Evolutionary conservation across 768 basidiomycete genomes (phyloP).

Genomic region (Hydnum rufescens): DNA sequence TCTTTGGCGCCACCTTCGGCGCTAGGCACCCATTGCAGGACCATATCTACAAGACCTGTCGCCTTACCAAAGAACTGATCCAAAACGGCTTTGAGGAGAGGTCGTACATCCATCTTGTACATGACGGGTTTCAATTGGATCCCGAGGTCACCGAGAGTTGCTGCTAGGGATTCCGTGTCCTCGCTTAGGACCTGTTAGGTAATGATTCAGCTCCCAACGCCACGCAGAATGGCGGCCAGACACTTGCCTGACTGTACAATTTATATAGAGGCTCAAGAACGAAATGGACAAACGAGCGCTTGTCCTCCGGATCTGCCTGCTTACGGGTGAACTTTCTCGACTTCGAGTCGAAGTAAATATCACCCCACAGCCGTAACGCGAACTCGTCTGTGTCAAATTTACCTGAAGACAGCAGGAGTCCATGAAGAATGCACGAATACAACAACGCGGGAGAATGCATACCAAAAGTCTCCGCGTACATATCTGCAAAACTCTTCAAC

Average conservation of each 20-base stretch:
- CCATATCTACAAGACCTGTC: conserved; percentile 81
- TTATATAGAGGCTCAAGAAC: conserved; percentile 94
- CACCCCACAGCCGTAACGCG: conserved; percentile 88
- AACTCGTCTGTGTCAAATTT: conserved; percentile 68
- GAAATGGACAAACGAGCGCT: conserved; percentile 85
- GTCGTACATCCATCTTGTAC: conserved; percentile 98
- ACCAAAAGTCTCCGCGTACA: conserved; percentile 93
- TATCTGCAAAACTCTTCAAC: conserved; percentile 76
- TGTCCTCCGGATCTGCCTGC: conserved; percentile 53
- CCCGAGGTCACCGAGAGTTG: conserved; percentile 53
- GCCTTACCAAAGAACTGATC: conserved; percentile 91
- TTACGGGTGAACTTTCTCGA: conserved; percentile 81
- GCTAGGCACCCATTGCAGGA: conserved; percentile 75
- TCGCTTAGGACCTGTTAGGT: conserved; percentile 66
- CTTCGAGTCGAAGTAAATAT: conserved; percentile 80
- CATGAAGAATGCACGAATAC: background rate
- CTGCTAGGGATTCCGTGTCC: conserved; percentile 71
- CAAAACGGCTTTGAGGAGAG: conserved; percentile 78
- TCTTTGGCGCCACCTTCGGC: conserved; percentile 19
- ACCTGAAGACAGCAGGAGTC: conserved; percentile 25
- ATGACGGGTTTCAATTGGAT: conserved; percentile 80
- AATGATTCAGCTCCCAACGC: background rate
- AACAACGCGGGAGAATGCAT: conserved; percentile 10
- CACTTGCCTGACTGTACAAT: conserved; percentile 49
- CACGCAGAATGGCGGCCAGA: background rate